These are phyloP conservation scores for Coffea eugenioides DNA, from an alignment of 257 asterid genomes.

Conservation along the genomic window DNA sequence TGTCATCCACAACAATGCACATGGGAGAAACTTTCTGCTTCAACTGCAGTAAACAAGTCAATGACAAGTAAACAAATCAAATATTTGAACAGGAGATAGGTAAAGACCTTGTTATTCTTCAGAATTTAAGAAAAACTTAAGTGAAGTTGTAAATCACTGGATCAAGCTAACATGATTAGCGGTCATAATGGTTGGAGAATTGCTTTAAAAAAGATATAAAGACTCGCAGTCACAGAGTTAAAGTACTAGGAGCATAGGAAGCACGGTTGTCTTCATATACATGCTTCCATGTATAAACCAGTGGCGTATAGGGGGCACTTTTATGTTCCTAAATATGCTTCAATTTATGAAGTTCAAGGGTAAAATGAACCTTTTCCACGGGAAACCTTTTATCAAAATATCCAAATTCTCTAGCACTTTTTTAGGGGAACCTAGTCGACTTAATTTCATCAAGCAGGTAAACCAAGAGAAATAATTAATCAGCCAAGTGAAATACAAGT, in stretches of 20 bases:
- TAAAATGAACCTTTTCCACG: not conserved
- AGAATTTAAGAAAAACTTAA: not conserved
- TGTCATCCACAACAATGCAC: conserved; percentile 84
- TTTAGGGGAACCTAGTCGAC: not conserved
- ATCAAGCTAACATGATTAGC: not conserved
- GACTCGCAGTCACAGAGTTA: not conserved
- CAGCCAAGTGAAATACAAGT: conserved; percentile 16
- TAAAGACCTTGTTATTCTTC: not conserved
- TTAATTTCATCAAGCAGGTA: not conserved
- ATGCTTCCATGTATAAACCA: not conserved
- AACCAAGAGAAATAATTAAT: not conserved
- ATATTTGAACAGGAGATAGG: not conserved
- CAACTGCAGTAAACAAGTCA: conserved; percentile 47
- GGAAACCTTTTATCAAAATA: not conserved
- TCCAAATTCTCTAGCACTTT: not conserved
- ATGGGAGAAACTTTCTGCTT: conserved; percentile 50
- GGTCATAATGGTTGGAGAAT: not conserved
- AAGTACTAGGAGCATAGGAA: not conserved
- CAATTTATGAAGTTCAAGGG: not conserved
- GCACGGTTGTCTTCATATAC: not conserved
- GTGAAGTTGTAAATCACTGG: not conserved
- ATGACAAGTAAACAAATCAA: conserved; percentile 7
- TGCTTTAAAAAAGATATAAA: not conserved
- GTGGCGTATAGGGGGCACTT: not conserved
- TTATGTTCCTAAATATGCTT: not conserved